Percentiles rank a stretch among this genome's conserved stretches.
Conservation (phyloP, 2,329 filamentous ascomycete species). For the Lachnellula hyalina region DNA sequence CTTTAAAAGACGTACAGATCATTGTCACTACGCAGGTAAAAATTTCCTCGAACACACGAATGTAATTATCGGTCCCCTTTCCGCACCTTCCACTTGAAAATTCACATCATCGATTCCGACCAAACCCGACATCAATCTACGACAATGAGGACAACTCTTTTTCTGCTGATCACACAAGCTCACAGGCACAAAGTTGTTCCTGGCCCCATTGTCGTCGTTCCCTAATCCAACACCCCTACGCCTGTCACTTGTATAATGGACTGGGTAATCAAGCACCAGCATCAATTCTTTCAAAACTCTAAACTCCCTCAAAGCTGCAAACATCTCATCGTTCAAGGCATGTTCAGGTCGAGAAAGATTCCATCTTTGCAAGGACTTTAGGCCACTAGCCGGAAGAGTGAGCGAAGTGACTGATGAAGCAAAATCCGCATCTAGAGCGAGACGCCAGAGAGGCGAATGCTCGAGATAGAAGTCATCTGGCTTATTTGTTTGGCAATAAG, state of each 20-base stretch:
- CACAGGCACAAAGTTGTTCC: not conserved
- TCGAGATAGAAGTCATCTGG: not conserved
- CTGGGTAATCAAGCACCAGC: not conserved
- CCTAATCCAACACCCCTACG: not conserved
- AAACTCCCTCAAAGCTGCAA: not conserved
- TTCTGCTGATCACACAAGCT: not conserved
- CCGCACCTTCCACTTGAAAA: not conserved
- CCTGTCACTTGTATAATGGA: not conserved
- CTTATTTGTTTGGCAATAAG: not conserved
- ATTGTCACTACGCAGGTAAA: too few relatives aligned
- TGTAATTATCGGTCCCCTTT: not conserved
- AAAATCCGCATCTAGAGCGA: not conserved
- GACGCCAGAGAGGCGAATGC: not conserved
- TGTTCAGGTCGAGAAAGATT: not conserved
- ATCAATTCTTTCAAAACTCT: not conserved
- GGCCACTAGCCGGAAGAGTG: not conserved
- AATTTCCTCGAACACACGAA: not conserved
- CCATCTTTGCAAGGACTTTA: not conserved
- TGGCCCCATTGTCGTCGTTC: not conserved
- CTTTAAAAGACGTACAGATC: too few relatives aligned
- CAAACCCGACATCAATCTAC: not conserved
- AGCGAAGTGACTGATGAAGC: not conserved
- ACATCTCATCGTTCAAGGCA: not conserved
- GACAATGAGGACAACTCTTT: not conserved
- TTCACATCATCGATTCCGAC: not conserved